A percentile compares a stretch with the other conserved stretches of the same genome.
Conservation (phyloP, 805 yeast species). For the Starmerella sirachaensis region DNA sequence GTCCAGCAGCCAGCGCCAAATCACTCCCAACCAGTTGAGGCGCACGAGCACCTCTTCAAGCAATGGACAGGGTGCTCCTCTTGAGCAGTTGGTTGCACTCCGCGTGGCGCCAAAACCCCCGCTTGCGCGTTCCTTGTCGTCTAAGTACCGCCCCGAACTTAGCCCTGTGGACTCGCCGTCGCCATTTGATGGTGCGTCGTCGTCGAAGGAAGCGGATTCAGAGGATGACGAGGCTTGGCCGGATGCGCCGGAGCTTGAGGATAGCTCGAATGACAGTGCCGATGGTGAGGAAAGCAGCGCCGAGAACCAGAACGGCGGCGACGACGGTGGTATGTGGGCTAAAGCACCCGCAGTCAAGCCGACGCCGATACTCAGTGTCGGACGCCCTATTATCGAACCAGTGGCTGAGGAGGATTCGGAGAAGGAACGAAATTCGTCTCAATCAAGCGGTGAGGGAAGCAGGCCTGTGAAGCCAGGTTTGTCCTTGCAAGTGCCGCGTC, state of each 20-base stretch:
- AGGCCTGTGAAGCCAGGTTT: not conserved
- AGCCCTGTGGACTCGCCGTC: slow-evolving; percentile 17
- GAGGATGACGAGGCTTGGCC: slow-evolving; percentile 35
- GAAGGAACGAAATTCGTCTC: not conserved
- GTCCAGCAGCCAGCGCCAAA: too few relatives aligned
- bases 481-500: not conserved
- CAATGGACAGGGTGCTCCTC: slow-evolving; percentile 20
- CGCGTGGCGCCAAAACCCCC: slow-evolving; percentile 41
- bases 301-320: too few relatives aligned
- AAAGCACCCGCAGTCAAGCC: slow-evolving; percentile 28
- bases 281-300: too few relatives aligned
- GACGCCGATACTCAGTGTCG: not conserved
- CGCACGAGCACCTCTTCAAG: not conserved
- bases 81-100: slow-evolving; percentile 43
- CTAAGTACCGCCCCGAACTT: slow-evolving; percentile 24
- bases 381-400: too few relatives aligned
- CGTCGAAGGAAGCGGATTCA: not conserved
- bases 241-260: slow-evolving; percentile 47
- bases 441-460: slow-evolving; percentile 1
- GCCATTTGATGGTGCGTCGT: not conserved
- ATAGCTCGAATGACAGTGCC: slow-evolving; percentile 20
- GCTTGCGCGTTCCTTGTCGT: slow-evolving; percentile 22
- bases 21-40: too few relatives aligned
- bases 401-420: slow-evolving; percentile 1
- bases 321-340: slow-evolving; percentile 52